Evolutionary conservation across 2,329 filamentous ascomycete species (phyloP).

Genomic region (Ophiostoma tasmaniense): DNA sequence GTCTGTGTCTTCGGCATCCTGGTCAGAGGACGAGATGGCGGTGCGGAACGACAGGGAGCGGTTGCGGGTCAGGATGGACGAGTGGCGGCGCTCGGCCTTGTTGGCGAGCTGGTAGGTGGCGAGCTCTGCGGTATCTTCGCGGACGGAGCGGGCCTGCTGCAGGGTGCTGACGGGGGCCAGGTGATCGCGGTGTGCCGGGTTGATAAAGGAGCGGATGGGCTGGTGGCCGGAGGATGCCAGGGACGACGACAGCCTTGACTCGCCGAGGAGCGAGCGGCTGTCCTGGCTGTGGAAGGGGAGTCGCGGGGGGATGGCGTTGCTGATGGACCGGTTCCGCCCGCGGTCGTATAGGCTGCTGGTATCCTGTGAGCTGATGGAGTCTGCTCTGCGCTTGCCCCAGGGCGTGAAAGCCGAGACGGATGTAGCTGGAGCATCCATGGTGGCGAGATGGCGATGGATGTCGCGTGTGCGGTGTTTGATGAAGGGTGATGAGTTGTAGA

Average conservation of each 20-base stretch:
- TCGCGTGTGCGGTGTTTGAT: background rate
- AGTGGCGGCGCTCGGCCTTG: constrained; percentile 37
- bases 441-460: background rate
- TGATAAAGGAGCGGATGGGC: constrained; percentile 63
- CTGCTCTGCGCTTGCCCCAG: constrained; percentile 37
- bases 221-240: constrained; percentile 40
- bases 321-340: constrained; percentile 21
- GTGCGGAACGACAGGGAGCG: constrained; percentile 30
- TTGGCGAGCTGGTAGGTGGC: constrained; percentile 73
- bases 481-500: background rate
- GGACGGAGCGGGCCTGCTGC: constrained; percentile 68
- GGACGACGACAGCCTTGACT: constrained; percentile 32
- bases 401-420: constrained; percentile 32
- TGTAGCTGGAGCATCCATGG: background rate
- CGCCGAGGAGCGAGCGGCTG: constrained; percentile 16
- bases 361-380: constrained; percentile 27
- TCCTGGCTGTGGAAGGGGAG: constrained; percentile 15
- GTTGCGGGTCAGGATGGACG: constrained; percentile 38
- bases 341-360: constrained; percentile 11
- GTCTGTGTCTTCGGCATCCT: constrained; percentile 22
- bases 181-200: constrained; percentile 51
- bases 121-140: constrained; percentile 79
- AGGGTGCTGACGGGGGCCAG: constrained; percentile 55
- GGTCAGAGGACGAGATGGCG: constrained; percentile 24
- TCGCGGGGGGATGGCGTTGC: constrained; percentile 27